phyloP scores from a whole-genome alignment of 2,329 filamentous ascomycete genomes.

The Clathrospora elynae region DNA sequence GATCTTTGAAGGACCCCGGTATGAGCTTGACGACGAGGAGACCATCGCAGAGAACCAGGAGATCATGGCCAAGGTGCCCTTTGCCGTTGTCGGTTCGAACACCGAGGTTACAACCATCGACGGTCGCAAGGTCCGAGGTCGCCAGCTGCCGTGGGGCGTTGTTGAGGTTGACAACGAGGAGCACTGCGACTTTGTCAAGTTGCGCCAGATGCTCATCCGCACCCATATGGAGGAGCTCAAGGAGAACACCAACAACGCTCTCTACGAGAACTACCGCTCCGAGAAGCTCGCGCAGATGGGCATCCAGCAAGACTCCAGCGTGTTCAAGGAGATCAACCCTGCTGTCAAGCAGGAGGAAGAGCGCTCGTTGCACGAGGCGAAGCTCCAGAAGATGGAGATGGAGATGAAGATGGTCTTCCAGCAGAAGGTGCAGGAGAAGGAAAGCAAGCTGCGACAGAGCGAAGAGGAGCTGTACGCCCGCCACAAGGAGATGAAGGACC shows the following conservation, averaged over 20 bases:
- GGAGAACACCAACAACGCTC: constrained; percentile 98
- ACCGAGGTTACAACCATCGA: constrained; percentile 89
- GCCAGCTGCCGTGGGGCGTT: constrained; percentile 96
- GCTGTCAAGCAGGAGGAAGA: constrained; percentile 99
- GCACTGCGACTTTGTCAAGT: constrained; percentile 99
- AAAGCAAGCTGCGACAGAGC: constrained; percentile 99
- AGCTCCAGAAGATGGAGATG: constrained; percentile 99
- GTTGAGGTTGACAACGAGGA: constrained; percentile 99
- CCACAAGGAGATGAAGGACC: constrained; percentile 99
- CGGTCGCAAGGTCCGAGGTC: constrained; percentile 93
- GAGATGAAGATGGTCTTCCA: constrained; percentile 99
- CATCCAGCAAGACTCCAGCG: constrained; percentile 95
- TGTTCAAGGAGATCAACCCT: constrained; percentile 99
- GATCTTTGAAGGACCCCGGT: constrained; percentile 97
- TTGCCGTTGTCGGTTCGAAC: constrained; percentile 96
- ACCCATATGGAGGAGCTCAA: constrained; percentile 99
- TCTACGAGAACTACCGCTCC: constrained; percentile 99
- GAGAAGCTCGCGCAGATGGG: constrained; percentile 99
- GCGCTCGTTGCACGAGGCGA: constrained; percentile 96
- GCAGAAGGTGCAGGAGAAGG: constrained; percentile 99
- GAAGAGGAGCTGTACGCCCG: constrained; percentile 98
- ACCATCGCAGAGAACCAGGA: constrained; percentile 99
- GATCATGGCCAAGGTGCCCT: constrained; percentile 99
- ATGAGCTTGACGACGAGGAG: constrained; percentile 98
- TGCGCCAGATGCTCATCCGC: constrained; percentile 99